Conservation (phyloP, 2,329 filamentous ascomycete species). For the Ceratocystis eucalypticola region DNA sequence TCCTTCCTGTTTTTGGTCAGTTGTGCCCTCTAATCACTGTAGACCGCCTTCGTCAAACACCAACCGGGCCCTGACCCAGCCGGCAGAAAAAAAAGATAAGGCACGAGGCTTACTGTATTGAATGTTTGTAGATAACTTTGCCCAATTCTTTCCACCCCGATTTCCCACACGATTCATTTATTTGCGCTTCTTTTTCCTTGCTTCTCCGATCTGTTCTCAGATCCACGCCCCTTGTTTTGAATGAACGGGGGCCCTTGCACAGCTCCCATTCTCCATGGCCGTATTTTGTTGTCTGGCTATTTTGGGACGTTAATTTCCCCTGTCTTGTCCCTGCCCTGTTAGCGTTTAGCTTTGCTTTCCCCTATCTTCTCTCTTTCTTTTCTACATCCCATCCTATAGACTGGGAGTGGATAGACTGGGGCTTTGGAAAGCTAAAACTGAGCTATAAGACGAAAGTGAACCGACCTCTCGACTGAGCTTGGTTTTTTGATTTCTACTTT, state of each 20-base stretch:
- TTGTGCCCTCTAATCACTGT: background rate
- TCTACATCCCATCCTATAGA: background rate
- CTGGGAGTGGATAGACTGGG: background rate
- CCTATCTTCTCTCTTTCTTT: background rate
- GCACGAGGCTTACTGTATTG: background rate
- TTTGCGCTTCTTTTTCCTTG: background rate
- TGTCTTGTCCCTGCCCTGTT: background rate
- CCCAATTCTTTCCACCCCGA: background rate
- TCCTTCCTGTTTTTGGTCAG: background rate
- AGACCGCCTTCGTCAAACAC: background rate
- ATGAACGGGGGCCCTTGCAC: slow-evolving; percentile 5
- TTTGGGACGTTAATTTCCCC: slow-evolving; percentile 9
- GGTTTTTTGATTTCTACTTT: background rate
- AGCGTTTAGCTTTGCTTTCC: background rate
- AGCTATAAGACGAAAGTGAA: slow-evolving; percentile 10
- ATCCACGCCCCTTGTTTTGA: slow-evolving; percentile 9
- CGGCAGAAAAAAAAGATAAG: background rate
- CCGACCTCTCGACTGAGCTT: background rate
- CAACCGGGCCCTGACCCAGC: background rate
- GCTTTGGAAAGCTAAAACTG: background rate
- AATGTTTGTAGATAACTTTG: background rate
- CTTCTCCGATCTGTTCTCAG: background rate
- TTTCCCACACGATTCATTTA: background rate
- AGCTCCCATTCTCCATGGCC: background rate
- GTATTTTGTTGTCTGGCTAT: slow-evolving; percentile 2